Percentiles rank a stretch among this genome's conserved stretches.
These are phyloP conservation scores for Ogataea allantospora DNA, from an alignment of 805 yeast genomes.

Conservation along the genomic window DNA sequence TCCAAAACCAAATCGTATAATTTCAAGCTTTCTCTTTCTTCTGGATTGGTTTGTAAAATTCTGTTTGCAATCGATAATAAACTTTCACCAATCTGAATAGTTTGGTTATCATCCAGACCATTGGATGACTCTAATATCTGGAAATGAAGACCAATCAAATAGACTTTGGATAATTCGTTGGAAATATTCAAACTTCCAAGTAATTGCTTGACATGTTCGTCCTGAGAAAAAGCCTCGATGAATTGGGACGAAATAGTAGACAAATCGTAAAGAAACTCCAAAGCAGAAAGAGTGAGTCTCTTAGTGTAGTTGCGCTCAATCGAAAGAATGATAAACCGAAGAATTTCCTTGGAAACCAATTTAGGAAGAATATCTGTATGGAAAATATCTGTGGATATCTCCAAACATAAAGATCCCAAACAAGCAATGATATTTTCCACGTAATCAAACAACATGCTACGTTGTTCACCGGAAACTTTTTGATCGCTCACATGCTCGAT, in stretches of 20 bases:
- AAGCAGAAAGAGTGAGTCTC: slow-evolving; percentile 19
- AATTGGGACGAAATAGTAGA: slow-evolving; percentile 30
- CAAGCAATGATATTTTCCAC: slow-evolving; percentile 73
- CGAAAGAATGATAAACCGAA: slow-evolving; percentile 38
- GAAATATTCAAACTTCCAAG: slow-evolving; percentile 10
- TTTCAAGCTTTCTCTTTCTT: slow-evolving; percentile 49
- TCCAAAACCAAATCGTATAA: slow-evolving; percentile 73
- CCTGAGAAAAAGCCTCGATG: slow-evolving; percentile 20
- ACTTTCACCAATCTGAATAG: slow-evolving; percentile 22
- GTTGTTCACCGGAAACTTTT: slow-evolving; percentile 30
- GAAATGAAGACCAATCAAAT: slow-evolving; percentile 30
- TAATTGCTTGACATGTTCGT: slow-evolving; percentile 14
- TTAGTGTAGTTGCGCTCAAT: slow-evolving; percentile 35
- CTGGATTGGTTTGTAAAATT: slow-evolving; percentile 17
- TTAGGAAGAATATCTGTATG: slow-evolving; percentile 26
- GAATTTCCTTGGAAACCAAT: slow-evolving; percentile 24
- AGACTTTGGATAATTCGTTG: slow-evolving; percentile 22
- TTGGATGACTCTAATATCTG: slow-evolving; percentile 31
- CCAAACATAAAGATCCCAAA: slow-evolving; percentile 56
- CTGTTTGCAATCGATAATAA: slow-evolving; percentile 35
- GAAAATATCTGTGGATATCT: slow-evolving; percentile 57
- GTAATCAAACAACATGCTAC: slow-evolving; percentile 56
- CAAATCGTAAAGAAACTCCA: slow-evolving; percentile 33
- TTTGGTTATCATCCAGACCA: slow-evolving; percentile 22
- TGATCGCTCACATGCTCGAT: slow-evolving; percentile 40